Evolutionary conservation across 1,139 yeast species (phyloP), one percentile per base, ranked within the genome.

Genomic region (Candida tropicalis): DNA sequence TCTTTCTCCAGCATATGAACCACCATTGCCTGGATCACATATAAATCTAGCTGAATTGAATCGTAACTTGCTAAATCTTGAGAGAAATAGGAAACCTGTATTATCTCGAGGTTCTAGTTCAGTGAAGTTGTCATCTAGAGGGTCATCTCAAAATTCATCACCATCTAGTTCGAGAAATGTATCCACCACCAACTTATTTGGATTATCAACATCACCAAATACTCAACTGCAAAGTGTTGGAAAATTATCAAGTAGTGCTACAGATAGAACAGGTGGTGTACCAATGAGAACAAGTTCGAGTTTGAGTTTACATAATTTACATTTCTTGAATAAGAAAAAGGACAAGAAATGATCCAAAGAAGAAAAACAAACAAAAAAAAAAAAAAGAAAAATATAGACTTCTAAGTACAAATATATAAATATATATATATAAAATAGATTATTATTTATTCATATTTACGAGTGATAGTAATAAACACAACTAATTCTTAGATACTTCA

Each of bases 1-100:
- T 18, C 11, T 26, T 7, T 63, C 91, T 1, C 93, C 95, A 0
- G 75, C 77, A 1, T 85, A 85, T 58, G 75, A 69, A 46, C 81
- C 81, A 3, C 79, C 82, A 2, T 60, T 68, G n/a, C 79, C 79
- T 1, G 76, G 75, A 0, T 69, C 75, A 5, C 56, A 62, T 44
- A 62, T 72, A 31, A 65, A 67, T 45, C 46, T 67, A 39, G 52
- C 52, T 1, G 72, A 64, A 38, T 54, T 61, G 20, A 64, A 59
- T 44, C 48, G 34, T 35, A 40, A 39, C 23, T 38, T 39, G 38
- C 38, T 13, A 39, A 39, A 35, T 40, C 40, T 8, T 48, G 45
- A 27, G 12, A 11, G 25, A 20, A 31, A 15, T 18, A 46, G 40
- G 37, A 51, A 40, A 34, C 46, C 50, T 27, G 46, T 3, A 18